Evolutionary conservation across 2,329 filamentous ascomycete genomes (phyloP), one percentile per base, ranked within the genome.

Genomic region (Escovopsis sp.): DNA sequence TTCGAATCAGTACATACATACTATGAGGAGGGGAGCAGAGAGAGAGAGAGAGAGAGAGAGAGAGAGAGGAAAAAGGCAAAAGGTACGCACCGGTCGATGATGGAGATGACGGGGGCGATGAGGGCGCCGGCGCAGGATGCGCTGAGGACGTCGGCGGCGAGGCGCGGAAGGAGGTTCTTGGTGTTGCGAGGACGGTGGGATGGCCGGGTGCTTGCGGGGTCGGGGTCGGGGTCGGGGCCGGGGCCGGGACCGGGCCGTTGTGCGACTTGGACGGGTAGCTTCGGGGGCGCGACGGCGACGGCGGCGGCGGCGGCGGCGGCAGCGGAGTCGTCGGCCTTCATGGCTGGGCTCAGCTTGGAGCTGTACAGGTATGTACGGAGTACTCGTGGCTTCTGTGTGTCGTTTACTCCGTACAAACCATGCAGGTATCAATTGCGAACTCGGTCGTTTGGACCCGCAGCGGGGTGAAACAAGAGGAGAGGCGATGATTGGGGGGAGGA

Each of bases 21-120:
- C 32, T 34, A 39, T 27, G 39, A 40, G 37, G 29, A 24, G n/a
- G 1, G n/a, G 15, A 15, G 15, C 43, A 44, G 16, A 41, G 43
- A 27, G n/a, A 35, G 40, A 46, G 35, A 36, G 25, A 36, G n/a
- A 37, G 12, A 16, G 12, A 24, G 33, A 9, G n/a, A 13, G 31
- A 32, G n/a, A 15, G 25, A 12, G 20, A 10, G 16, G 13, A 11
- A n/a, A 12, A 38, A 24, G 20, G 5, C 5, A 5, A 5, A 13
- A 5, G 15, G 15, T 15, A 39, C 50, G 35, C 65, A 88, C 83
- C 81, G 77, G 61, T 94, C 87, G 61, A 95, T 91, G 49, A 91
- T 81, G 32, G 82, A 83, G 48, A 94, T 89, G 33, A 93, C 57
- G 1, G 88, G 87, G 42, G 87, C 85, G 38, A 94, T 81, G 46